Base-by-base conservation (phyloP, 176 grass and related monocot genomes). In the Cenchrus americanus region DNA sequence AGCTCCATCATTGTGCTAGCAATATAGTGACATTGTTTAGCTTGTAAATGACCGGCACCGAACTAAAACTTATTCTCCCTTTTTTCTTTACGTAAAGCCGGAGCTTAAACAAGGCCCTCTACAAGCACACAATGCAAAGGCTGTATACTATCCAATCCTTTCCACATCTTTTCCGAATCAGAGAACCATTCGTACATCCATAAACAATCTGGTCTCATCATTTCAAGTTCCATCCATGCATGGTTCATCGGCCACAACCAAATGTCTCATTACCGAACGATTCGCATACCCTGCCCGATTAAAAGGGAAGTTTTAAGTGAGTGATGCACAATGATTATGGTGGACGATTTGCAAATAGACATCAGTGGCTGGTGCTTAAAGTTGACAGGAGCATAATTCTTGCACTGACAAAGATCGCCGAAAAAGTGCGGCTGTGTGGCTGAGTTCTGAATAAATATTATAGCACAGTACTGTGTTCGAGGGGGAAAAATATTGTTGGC, bases 321-420 rank as follows among this genome's bases (percentile, higher is more conserved):
- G 80, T 21, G 68, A 53, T 52, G 69, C 10, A 74, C 75, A 87
- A 87, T 84, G 84, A 87, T 90, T 83, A 87, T 78, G 5, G 43
- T 75, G 60, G 51, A 75, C 84, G 68, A 66, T 86, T 44, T 27
- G 69, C 32, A 55, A 79, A 80, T 87, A 76, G 43, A 44, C 64
- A 87, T 49, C 64, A 42, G 17, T 84, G 84, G 89, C 76, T 76
- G 76, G 14, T 48, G 49, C 62, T 90, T 80, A 91, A 87, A 87
- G 80, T 80, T 86, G 69, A 84, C 54, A 87, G 76, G 70, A 61
- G 57, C 55, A 57, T 80, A 87, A 78, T 69, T 86, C 51, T 37
- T 75, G 47, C 80, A 53, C 50, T 41, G 15, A 55, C 27, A 86
- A 64, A 57, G 64, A 82, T 65, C 41, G 19, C 51, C 15, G 11